Evolutionary conservation across 169 alveolate genomes (phyloP).

Genomic region (Eimeria sp.): DNA sequence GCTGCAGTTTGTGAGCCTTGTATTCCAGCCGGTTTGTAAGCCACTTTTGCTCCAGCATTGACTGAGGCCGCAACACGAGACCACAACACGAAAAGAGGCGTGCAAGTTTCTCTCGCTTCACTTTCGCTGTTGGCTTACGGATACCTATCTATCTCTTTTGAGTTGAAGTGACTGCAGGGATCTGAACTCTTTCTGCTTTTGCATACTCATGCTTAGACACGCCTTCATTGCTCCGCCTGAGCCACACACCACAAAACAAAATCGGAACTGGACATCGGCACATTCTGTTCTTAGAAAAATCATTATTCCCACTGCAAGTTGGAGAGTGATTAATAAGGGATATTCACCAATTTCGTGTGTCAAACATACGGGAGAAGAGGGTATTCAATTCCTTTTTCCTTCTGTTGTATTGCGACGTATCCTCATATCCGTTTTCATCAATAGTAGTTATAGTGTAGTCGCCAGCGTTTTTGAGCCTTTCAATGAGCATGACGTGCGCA

Average conservation of each 20-base stretch:
- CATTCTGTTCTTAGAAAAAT: not conserved
- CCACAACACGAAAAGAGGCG: conserved; percentile 2
- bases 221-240: conserved; percentile 55
- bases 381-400: not conserved
- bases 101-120: not conserved
- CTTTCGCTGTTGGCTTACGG: not conserved
- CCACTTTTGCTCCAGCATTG: conserved; percentile 55
- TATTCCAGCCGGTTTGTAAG: conserved; percentile 12
- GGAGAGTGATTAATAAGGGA: not conserved
- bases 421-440: conserved; percentile 43
- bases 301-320: not conserved
- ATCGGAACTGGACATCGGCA: not conserved
- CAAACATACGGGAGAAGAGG: conserved; percentile 27
- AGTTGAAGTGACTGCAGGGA: not conserved
- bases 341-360: not conserved
- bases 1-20: not conserved
- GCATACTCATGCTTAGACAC: conserved; percentile 57
- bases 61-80: conserved; percentile 54
- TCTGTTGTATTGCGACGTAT: conserved; percentile 1
- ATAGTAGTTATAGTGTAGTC: not conserved
- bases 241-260: not conserved
- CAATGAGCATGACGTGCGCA: conserved; percentile 54
- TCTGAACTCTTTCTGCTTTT: not conserved
- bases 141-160: not conserved
- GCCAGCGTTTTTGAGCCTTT: conserved; percentile 23